phyloP scores from a whole-genome alignment of 148 eudicot species.

The Fagopyrum homotropicum region DNA sequence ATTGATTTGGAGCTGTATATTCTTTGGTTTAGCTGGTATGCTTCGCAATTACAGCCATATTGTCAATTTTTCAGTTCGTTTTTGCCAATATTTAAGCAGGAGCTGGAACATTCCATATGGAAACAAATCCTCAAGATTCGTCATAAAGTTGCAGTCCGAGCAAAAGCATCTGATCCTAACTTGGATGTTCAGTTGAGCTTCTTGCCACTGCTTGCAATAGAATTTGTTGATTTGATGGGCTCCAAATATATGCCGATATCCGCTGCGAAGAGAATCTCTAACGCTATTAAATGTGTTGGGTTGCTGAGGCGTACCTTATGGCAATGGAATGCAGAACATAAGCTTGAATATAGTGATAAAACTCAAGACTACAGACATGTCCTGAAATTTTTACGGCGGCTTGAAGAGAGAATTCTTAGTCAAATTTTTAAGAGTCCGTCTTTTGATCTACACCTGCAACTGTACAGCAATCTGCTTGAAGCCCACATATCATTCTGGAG shows the following conservation, averaged over 20 bases:
- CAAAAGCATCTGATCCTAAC: conserved; percentile 23
- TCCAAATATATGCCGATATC: conserved; percentile 23
- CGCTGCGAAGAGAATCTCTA: conserved; percentile 27
- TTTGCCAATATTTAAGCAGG: conserved; percentile 39
- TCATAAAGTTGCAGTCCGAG: conserved; percentile 24
- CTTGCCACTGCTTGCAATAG: conserved; percentile 59
- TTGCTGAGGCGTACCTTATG: conserved; percentile 53
- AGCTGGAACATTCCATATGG: conserved; percentile 75
- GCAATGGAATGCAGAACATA: conserved; percentile 63
- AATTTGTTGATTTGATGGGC: conserved; percentile 36
- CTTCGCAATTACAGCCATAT: conserved; percentile 42
- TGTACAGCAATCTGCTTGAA: conserved; percentile 50
- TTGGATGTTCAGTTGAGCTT: conserved; percentile 26
- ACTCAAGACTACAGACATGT: conserved; percentile 30
- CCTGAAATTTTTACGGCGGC: conserved; percentile 35
- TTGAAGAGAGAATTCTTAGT: conserved; percentile 65
- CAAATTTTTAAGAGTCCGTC: conserved; percentile 43
- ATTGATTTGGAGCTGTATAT: conserved; percentile 51
- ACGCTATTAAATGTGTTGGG: conserved; percentile 45
- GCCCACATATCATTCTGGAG: conserved; percentile 73
- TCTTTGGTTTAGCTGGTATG: conserved; percentile 70
- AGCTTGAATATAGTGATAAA: conserved; percentile 20
- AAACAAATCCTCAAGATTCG: conserved; percentile 31
- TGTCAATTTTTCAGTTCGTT: conserved; percentile 45
- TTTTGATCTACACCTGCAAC: conserved; percentile 44